Evolutionary conservation across 73 alveolate genomes (phyloP), one percentile per base, ranked within the genome.

Genomic region (Paramecium tetraurelia): DNA sequence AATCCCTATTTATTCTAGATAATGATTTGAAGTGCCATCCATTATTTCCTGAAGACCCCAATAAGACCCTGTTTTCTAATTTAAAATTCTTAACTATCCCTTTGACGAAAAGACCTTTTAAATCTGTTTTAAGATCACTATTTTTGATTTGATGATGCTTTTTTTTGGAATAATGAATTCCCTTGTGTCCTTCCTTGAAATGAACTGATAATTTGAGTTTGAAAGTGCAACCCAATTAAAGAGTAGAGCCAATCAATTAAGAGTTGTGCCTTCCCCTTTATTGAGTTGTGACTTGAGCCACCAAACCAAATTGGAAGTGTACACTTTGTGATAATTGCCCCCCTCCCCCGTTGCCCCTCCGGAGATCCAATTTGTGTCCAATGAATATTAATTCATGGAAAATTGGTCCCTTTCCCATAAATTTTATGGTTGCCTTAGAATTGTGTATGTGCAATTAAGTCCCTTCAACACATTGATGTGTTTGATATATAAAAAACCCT

Each of bases 401-500:
- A 63, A 63, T 63, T 31, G 84, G 84, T 63, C 84, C 84, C 84
- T 63, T 63, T 48, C 84, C 84, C 27, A 27, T 27, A 22, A 63
- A 27, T 18, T 58, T 63, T 63, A 63, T 63, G 84, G 84, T 63
- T 63, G 41, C 50, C 84, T 33, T 63, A 63, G 41, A 63, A 63
- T 63, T 63, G 41, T 63, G 48, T 63, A 24, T 63, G 84, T 33
- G 69, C 5, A 59, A 59, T 24, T 14, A 59, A 2, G 84, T 63
- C 84, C 84, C 84, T 63, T 63, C 84, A 33, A 33, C 84, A 63
- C 84, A 63, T 2, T 63, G 84, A 63, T 63, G 84, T 63, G 84
- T 63, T 33, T 63, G 84, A 63, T 31, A 31, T 63, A 63, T 63
- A 31, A 63, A 59, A 40, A 22, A 22, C 9, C 84, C 46, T 33